Evolutionary conservation across 257 asterid species (phyloP).

Genomic region (Forsythia suspensa): DNA sequence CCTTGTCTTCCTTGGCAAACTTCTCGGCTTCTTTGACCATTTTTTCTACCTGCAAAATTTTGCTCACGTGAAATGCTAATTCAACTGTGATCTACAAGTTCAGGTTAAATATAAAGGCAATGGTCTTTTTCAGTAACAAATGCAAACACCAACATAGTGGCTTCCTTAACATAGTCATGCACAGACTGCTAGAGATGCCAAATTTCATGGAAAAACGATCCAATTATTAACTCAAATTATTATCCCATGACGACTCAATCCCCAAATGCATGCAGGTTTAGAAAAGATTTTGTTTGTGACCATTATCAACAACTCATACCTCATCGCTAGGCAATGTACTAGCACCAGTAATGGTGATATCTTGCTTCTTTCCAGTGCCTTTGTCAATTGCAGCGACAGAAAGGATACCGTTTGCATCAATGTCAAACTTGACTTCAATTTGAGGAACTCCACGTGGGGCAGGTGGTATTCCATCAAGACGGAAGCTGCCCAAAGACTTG

Average conservation of each 20-base stretch:
- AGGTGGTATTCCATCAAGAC: slow-evolving; percentile 97
- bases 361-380: slow-evolving; percentile 98
- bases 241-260: not conserved
- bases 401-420: slow-evolving; percentile 95
- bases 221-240: not conserved
- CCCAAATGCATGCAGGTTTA: not conserved
- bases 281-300: not conserved
- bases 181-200: not conserved
- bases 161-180: no score
- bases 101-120: not conserved
- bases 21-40: slow-evolving; percentile 96
- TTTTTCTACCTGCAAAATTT: slow-evolving; percentile 65
- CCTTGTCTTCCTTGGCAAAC: slow-evolving; percentile 95
- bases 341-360: slow-evolving; percentile 96
- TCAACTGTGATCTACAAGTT: not conserved
- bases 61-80: no score
- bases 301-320: slow-evolving; percentile 38
- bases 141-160: not conserved
- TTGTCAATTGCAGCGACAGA: slow-evolving; percentile 90
- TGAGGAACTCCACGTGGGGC: slow-evolving; percentile 99
- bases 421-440: slow-evolving; percentile 93
- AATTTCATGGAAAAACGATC: not conserved
- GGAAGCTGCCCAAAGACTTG: slow-evolving; percentile 96
- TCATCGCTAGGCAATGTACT: slow-evolving; percentile 95
- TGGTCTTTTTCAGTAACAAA: not conserved